Evolutionary conservation across 129 eudicot species (phyloP).

Genomic region (Centrapalus pauciflorus): DNA sequence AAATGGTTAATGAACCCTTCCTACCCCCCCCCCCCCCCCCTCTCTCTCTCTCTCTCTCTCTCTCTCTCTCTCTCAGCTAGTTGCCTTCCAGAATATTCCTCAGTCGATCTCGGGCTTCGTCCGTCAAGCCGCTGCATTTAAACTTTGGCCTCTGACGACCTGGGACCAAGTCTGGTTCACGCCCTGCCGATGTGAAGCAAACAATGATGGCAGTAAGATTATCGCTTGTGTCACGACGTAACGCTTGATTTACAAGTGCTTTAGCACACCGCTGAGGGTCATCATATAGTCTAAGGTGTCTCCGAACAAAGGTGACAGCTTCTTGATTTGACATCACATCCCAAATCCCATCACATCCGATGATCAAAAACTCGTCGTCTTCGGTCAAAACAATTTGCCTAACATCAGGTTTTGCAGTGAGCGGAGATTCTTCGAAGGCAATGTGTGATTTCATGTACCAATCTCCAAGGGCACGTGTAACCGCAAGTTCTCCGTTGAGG

Average conservation of each 20-base stretch:
- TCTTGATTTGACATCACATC: constrained; percentile 76
- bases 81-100: too few relatives aligned
- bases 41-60: too few relatives aligned
- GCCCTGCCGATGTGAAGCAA: constrained; percentile 46
- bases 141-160: constrained; percentile 25
- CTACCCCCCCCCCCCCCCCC: too few relatives aligned
- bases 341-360: constrained; percentile 91
- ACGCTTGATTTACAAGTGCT: constrained; percentile 51
- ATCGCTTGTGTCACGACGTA: constrained; percentile 37
- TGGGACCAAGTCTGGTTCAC: too few relatives aligned
- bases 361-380: constrained; percentile 73
- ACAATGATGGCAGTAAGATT: constrained; percentile 75
- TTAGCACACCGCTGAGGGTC: constrained; percentile 57
- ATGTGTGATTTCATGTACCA: constrained; percentile 66
- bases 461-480: constrained; percentile 86
- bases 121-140: too few relatives aligned
- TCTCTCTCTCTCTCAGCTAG: too few relatives aligned
- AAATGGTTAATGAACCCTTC: too few relatives aligned
- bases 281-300: constrained; percentile 42
- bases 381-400: constrained; percentile 41
- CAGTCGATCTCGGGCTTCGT: too few relatives aligned
- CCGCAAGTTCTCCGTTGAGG: constrained; percentile 74
- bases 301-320: constrained; percentile 58
- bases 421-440: constrained; percentile 39
- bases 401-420: constrained; percentile 74